Evolutionary conservation across 2,329 filamentous ascomycete species (phyloP), one percentile per base, ranked within the genome.

Genomic region (Fusarium temperatum): DNA sequence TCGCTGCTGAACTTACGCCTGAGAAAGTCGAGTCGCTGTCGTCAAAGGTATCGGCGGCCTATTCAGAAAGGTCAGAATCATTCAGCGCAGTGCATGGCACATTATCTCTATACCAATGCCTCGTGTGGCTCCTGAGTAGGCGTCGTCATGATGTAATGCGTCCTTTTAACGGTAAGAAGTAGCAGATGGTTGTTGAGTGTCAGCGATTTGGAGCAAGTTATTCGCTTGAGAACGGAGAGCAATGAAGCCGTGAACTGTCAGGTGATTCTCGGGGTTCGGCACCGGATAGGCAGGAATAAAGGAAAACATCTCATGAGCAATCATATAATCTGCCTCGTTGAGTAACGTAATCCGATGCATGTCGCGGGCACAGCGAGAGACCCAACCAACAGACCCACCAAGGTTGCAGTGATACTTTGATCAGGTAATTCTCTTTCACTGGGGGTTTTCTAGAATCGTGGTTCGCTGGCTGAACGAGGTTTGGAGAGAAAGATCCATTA

Each of bases 1-100:
- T 35, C 17, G 13, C 24, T 8, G 4, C 9, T 22, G 15, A 35
- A 55, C 66, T 44, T 44, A 68, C 64, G 8, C 48, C 26, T 0
- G 66, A 68, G 6, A 68, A 68, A 8, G 56, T 55, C 9, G 64
- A 68, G 38, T 68, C 64, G 1, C 36, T 28, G 1, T 68, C 56
- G 4, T 68, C 45, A 53, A 68, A 68, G 0, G 28, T 36, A 18
- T 68, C 65, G 0, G 65, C 53, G 6, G 65, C 26, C 65, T 68
- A 9, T 8, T 14, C 4, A 18, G 32, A 35, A 35, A 35, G 32
- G 32, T 35, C 14, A 35, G 32, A 35, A 3, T 35, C 13, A 35
- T 35, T 8, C 32, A 35, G 13, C 32, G 32, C 32, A 35, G 32
- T 35, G 2, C 32, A 35, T 35, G 32, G 32, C 32, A 35, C 32